phyloP scores from a whole-genome alignment of 2,329 filamentous ascomycete genomes.

The Calonectria honghensis region DNA sequence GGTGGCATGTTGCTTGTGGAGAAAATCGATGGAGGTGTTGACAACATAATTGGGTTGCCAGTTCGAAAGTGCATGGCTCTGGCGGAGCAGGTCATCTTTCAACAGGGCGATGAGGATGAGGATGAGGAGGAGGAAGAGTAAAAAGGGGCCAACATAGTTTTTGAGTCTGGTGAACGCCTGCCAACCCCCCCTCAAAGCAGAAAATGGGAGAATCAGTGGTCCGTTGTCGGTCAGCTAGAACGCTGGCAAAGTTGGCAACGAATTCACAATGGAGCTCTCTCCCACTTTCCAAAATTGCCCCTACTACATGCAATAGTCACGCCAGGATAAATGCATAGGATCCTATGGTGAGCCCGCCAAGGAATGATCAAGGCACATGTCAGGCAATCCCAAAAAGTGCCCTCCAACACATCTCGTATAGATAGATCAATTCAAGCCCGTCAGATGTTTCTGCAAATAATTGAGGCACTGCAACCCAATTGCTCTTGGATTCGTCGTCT shows the following conservation, averaged over 20 bases:
- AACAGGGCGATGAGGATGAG: constrained; percentile 79
- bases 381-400: neutral
- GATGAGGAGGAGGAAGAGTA: constrained; percentile 67
- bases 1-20: constrained; percentile 92
- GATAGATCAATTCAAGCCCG: constrained; percentile 15
- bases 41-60: constrained; percentile 96
- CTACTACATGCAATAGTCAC: neutral
- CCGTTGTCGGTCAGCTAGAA: neutral
- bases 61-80: constrained; percentile 85
- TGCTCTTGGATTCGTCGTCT: neutral
- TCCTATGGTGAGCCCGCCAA: neutral
- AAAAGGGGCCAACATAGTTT: constrained; percentile 33
- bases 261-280: neutral
- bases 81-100: constrained; percentile 91
- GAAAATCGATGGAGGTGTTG: constrained; percentile 89
- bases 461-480: constrained; percentile 4
- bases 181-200: neutral
- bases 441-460: constrained; percentile 12
- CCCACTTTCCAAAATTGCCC: neutral
- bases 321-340: neutral
- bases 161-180: neutral
- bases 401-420: constrained; percentile 20
- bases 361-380: neutral
- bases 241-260: neutral
- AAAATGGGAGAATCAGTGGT: neutral